These are phyloP conservation scores for Drechslera avenae DNA, from an alignment of 2,329 filamentous ascomycete species.

Conservation along the genomic window DNA sequence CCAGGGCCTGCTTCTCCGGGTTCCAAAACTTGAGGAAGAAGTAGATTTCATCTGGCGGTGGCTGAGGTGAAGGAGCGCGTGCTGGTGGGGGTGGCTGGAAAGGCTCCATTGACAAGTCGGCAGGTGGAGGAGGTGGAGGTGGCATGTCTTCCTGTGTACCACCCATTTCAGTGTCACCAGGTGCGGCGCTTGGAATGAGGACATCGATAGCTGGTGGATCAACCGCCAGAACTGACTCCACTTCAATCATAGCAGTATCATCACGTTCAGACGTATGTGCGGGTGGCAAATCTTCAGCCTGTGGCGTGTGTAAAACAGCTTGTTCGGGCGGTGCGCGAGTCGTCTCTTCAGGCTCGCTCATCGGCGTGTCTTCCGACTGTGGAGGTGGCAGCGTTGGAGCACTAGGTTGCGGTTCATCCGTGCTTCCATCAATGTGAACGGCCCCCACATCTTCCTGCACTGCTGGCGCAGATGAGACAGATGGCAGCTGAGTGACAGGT, in stretches of 20 bases:
- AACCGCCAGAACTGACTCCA: conserved; percentile 16
- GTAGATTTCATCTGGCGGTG: conserved; percentile 45
- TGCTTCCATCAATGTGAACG: conserved; percentile 4
- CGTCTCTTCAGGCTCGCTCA: conserved; percentile 47
- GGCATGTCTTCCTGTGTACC: conserved; percentile 41
- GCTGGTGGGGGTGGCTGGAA: conserved; percentile 28
- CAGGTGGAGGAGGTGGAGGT: conserved; percentile 26
- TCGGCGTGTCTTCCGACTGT: conserved; percentile 44
- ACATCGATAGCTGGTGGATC: conserved; percentile 33
- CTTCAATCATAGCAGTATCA: conserved; percentile 36
- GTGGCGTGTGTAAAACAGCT: conserved; percentile 5
- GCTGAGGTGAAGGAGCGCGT: conserved; percentile 26
- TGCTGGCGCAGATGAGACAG: not conserved
- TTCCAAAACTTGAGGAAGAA: conserved; percentile 51
- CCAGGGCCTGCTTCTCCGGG: conserved; percentile 41
- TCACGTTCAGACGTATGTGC: conserved; percentile 4
- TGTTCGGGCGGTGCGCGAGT: conserved; percentile 3
- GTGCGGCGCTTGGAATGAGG: conserved; percentile 18
- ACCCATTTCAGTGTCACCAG: conserved; percentile 45
- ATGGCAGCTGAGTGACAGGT: not conserved
- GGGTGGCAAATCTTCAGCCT: conserved; percentile 6
- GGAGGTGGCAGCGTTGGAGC: conserved; percentile 12
- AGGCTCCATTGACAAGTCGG: conserved; percentile 20
- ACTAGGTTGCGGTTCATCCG: conserved; percentile 1
- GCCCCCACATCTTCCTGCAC: not conserved